Percentiles rank a stretch among this genome's conserved stretches.
These are phyloP conservation scores for Eucalyptus camaldulensis DNA, from an alignment of 345 rosid species.

Conservation along the genomic window DNA sequence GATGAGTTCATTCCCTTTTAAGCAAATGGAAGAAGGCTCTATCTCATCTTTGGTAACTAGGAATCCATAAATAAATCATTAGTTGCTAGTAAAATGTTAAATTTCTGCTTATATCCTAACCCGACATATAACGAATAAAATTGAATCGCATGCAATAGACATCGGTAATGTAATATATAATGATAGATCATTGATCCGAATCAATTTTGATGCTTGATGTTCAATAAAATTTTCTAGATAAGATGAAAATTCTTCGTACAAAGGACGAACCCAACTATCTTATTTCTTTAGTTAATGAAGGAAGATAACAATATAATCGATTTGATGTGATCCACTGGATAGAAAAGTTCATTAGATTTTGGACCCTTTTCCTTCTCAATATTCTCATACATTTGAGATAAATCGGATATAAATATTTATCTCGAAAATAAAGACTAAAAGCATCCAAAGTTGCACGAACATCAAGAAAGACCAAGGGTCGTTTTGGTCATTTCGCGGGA, in stretches of 20 bases:
- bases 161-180: neutral
- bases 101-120: neutral
- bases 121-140: neutral
- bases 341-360: neutral
- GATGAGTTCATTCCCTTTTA: neutral
- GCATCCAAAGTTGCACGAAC: neutral
- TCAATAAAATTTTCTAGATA: neutral
- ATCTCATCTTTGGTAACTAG: neutral
- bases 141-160: neutral
- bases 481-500: neutral
- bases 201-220: accelerated
- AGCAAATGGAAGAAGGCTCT: neutral
- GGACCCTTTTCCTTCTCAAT: neutral
- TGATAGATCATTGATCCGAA: accelerated
- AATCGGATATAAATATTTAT: neutral
- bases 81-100: neutral
- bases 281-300: neutral
- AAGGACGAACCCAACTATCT: neutral
- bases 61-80: neutral
- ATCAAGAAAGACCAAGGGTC: neutral
- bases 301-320: neutral
- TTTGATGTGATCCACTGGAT: neutral
- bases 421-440: neutral
- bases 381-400: neutral
- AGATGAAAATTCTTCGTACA: neutral